Evolutionary conservation across 768 basidiomycete genomes (phyloP).

Genomic region (Thelephora aurantiotincta): DNA sequence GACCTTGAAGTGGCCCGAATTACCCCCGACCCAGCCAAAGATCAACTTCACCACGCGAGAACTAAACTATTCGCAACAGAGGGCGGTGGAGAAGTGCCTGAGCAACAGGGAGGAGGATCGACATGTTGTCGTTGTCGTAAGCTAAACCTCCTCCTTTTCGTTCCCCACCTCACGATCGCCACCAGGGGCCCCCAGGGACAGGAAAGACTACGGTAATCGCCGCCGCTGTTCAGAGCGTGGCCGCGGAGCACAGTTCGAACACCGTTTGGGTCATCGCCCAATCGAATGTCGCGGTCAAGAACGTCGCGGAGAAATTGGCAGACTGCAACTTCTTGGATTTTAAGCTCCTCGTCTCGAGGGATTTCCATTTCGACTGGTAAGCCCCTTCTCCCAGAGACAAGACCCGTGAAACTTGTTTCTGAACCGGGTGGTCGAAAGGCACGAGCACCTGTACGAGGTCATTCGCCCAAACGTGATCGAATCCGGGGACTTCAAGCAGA

Average conservation of each 20-base stretch:
- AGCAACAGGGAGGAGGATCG: background rate
- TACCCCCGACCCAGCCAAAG: slow-evolving; percentile 5
- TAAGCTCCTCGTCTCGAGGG: slow-evolving; percentile 28
- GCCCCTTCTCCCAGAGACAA: slow-evolving; percentile 3
- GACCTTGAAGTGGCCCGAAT: slow-evolving; percentile 17
- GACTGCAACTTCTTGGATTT: slow-evolving; percentile 20
- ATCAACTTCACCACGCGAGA: background rate
- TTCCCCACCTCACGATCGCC: background rate
- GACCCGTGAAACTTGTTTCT: no score
- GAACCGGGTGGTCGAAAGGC: slow-evolving; percentile 19
- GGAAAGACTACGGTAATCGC: slow-evolving; percentile 32
- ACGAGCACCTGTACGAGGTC: slow-evolving; percentile 32
- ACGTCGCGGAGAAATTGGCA: slow-evolving; percentile 32
- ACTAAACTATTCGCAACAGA: slow-evolving; percentile 1
- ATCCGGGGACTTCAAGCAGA: slow-evolving; percentile 17
- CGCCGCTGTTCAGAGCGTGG: slow-evolving; percentile 17
- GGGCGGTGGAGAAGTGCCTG: slow-evolving; percentile 2
- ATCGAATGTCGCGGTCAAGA: slow-evolving; percentile 38
- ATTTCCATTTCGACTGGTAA: slow-evolving; percentile 32
- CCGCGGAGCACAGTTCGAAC: slow-evolving; percentile 4
- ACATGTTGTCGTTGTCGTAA: no score
- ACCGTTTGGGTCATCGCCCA: slow-evolving; percentile 30
- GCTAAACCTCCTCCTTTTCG: background rate
- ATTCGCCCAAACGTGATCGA: slow-evolving; percentile 22
- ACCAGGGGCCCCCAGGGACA: slow-evolving; percentile 24